Evolutionary conservation across 2,329 filamentous ascomycete species (phyloP).

Genomic region (Microcyclosporella mali): DNA sequence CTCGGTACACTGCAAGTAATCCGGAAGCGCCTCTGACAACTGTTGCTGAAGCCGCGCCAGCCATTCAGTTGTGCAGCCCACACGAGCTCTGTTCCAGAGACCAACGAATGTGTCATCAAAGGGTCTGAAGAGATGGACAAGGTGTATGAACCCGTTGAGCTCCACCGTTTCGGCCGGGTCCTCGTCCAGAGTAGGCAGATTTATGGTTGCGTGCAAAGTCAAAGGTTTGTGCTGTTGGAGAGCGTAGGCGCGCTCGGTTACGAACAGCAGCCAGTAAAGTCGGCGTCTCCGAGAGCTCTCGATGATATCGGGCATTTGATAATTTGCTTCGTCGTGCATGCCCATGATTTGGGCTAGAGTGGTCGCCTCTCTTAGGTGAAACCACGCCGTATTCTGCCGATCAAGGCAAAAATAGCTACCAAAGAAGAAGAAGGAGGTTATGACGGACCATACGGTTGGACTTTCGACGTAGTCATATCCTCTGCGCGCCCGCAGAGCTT

Average conservation of each 20-base stretch:
- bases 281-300: constrained; percentile 51
- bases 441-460: constrained; percentile 50
- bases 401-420: constrained; percentile 58
- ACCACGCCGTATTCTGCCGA: constrained; percentile 57
- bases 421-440: constrained; percentile 57
- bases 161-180: constrained; percentile 50
- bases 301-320: constrained; percentile 41
- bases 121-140: constrained; percentile 56
- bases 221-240: constrained; percentile 59
- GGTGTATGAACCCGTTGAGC: constrained; percentile 53
- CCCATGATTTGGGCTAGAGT: constrained; percentile 54
- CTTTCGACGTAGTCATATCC: constrained; percentile 54
- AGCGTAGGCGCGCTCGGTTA: constrained; percentile 54
- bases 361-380: constrained; percentile 56
- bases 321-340: constrained; percentile 54
- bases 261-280: constrained; percentile 55
- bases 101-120: constrained; percentile 59
- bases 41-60: constrained; percentile 46
- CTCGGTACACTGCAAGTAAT: constrained; percentile 54
- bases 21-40: constrained; percentile 48
- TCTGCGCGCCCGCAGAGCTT: constrained; percentile 52
- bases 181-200: constrained; percentile 46
- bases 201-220: constrained; percentile 55
- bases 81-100: constrained; percentile 56
- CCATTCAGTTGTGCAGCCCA: constrained; percentile 42